phyloP scores from a whole-genome alignment of 2,329 filamentous ascomycete species.

The Cytospora leucostoma region DNA sequence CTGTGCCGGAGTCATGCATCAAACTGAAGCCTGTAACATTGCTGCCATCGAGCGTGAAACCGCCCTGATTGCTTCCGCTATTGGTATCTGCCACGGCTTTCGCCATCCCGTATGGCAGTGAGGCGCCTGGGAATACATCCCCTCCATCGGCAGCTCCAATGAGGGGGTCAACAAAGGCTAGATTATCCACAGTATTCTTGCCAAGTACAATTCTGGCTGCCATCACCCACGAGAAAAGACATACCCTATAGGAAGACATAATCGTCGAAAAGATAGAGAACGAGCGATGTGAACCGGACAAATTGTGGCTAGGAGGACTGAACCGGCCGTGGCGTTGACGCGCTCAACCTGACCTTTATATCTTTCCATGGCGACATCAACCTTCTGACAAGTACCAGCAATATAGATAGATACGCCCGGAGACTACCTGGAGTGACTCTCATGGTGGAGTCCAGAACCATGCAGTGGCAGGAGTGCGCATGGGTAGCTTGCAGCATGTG shows the following conservation, averaged over 20 bases:
- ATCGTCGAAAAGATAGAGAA: neutral
- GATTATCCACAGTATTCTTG: conserved; percentile 18
- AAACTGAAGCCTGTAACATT: conserved; percentile 57
- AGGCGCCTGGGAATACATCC: conserved; percentile 48
- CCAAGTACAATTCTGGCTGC: neutral
- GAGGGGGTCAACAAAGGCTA: conserved; percentile 39
- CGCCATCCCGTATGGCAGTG: conserved; percentile 51
- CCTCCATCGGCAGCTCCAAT: conserved; percentile 46
- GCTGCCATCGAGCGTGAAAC: conserved; percentile 54
- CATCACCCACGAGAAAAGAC: neutral
- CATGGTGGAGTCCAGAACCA: conserved; percentile 1
- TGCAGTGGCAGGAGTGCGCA: conserved; percentile 1
- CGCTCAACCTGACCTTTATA: neutral
- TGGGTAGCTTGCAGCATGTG: conserved; percentile 19
- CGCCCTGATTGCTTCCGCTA: conserved; percentile 56
- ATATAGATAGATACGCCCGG: neutral
- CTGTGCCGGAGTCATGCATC: conserved; percentile 61
- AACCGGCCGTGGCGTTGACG: neutral
- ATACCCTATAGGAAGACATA: conserved; percentile 8
- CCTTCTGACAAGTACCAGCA: neutral
- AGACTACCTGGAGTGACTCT: neutral
- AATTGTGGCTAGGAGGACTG: neutral
- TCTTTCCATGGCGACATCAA: neutral
- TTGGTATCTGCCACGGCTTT: conserved; percentile 60
- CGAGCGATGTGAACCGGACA: neutral